Evolutionary conservation across 2,329 filamentous ascomycete genomes (phyloP), one percentile per base, ranked within the genome.

Genomic region (Magnaporthiopsis incrustans): DNA sequence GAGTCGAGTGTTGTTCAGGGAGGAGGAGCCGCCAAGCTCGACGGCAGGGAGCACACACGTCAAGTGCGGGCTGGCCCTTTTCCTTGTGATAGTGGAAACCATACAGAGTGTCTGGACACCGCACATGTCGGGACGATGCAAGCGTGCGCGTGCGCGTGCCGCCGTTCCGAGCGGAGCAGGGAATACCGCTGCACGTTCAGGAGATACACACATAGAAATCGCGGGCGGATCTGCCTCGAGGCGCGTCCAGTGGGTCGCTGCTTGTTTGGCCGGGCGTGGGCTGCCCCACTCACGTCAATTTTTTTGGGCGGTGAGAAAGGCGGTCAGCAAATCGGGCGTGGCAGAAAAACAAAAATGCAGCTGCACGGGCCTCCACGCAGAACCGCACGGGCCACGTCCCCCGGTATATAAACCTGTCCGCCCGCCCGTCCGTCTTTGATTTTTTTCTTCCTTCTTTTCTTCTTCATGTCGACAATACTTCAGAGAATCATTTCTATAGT

Each of bases 401-500:
- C n/a, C 22, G 3, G 32, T 83, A 82, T 82, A 82, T 77, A 81
- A 73, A 32, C 15, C 14, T 33, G 60, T 14, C 22, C 68, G 11
- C 50, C 62, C 65, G 67, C 72, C 68, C 69, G 71, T 67, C 11
- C 50, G 59, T 66, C 75, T 78, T 76, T 64, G 27, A 59, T 67
- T 73, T 70, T 71, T 73, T 78, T 75, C 78, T 77, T 70, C 73
- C 76, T 80, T 80, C 27, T 30, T 30, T 30, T 80, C 77, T 81
- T 84, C 77, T 77, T 81, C 75, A 84, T 78, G 81, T 82, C 82
- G 83, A 85, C 82, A 84, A 85, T 84, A 84, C 81, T 83, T 83
- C 77, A 84, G 79, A 92, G 90, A 93, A 94, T 94, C 91, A 91
- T 91, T 96, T 96, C 90, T 96, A 93, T 92, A 97, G 92, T 93